phyloP scores from a whole-genome alignment of 768 basidiomycete species.

The Leccinum imitatum region DNA sequence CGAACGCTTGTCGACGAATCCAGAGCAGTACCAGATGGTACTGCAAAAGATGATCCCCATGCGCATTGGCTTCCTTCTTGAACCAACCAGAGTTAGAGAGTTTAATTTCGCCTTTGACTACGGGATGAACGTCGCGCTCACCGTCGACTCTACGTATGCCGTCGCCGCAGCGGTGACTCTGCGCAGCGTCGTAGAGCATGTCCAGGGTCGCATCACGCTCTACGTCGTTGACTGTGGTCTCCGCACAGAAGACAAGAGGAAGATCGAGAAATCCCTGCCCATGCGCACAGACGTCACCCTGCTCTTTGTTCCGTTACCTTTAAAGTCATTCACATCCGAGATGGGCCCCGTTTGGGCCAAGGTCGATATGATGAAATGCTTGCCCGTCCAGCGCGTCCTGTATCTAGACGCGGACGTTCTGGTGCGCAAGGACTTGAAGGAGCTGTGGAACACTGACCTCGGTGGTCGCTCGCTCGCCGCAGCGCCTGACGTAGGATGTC shows the following conservation, averaged over 20 bases:
- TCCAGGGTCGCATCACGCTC: conserved; percentile 41
- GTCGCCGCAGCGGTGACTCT: conserved; percentile 51
- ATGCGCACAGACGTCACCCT: conserved; percentile 35
- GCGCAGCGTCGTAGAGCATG: conserved; percentile 38
- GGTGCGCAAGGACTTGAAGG: conserved; percentile 39
- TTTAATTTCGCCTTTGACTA: conserved; percentile 37
- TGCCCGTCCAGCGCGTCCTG: conserved; percentile 50
- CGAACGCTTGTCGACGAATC: conserved; percentile 35
- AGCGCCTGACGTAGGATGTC: conserved; percentile 47
- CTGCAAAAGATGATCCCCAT: conserved; percentile 49
- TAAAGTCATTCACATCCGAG: conserved; percentile 25
- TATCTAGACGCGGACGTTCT: conserved; percentile 57
- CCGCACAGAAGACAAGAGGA: conserved; percentile 33
- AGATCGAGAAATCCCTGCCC: conserved; percentile 33
- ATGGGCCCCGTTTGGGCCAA: conserved; percentile 48
- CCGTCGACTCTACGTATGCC: conserved; percentile 44
- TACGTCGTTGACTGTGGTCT: conserved; percentile 53
- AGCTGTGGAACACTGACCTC: conserved; percentile 48
- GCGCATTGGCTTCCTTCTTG: conserved; percentile 49
- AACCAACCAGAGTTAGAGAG: conserved; percentile 2
- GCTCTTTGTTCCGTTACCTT: conserved; percentile 41
- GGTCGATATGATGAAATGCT: conserved; percentile 42
- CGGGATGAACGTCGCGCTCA: conserved; percentile 48
- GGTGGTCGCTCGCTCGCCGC: conserved; percentile 44
- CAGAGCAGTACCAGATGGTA: conserved; percentile 50